Percentiles rank a stretch among this genome's conserved stretches.
These are phyloP conservation scores for Circinella minor DNA, from an alignment of 371 early-diverging fungal genomes.

Conservation along the genomic window DNA sequence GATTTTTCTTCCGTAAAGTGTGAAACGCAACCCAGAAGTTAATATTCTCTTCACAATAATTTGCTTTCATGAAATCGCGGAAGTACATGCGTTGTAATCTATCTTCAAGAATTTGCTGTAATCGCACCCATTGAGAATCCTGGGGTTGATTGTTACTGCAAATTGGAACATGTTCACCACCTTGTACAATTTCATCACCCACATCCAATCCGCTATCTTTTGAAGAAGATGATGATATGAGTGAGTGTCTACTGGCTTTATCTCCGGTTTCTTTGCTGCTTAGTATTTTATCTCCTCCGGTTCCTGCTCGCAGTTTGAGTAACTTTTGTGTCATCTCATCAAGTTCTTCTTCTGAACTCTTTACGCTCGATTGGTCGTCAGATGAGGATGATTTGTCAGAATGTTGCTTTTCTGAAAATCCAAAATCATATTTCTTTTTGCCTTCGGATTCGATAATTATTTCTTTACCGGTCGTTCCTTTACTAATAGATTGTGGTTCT, in stretches of 20 bases:
- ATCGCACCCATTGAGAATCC: slow-evolving; percentile 57
- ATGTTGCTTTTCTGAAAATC: slow-evolving; percentile 10
- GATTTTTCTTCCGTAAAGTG: slow-evolving; percentile 31
- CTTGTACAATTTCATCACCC: slow-evolving; percentile 11
- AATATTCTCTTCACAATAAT: slow-evolving; percentile 75
- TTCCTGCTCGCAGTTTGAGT: slow-evolving; percentile 5
- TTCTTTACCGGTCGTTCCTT: slow-evolving; percentile 9
- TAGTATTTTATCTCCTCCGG: neutral
- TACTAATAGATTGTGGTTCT: slow-evolving; percentile 5
- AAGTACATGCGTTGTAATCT: slow-evolving; percentile 58
- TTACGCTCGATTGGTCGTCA: neutral
- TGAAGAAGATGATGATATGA: neutral
- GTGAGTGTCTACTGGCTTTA: neutral
- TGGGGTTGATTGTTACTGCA: slow-evolving; percentile 24
- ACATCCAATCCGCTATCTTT: slow-evolving; percentile 11
- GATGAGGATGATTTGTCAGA: neutral
- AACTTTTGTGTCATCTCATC: slow-evolving; percentile 17
- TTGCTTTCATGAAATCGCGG: slow-evolving; percentile 61
- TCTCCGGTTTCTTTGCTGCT: too few species aligned
- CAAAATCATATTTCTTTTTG: slow-evolving; percentile 16
- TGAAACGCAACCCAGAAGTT: slow-evolving; percentile 68
- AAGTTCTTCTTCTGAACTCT: slow-evolving; percentile 3
- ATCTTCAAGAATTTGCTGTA: slow-evolving; percentile 63
- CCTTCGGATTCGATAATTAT: neutral
- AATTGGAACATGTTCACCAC: slow-evolving; percentile 24